These are phyloP conservation scores for Rhizophagus clarus DNA, from an alignment of 192 early-diverging fungal species.

Conservation along the genomic window DNA sequence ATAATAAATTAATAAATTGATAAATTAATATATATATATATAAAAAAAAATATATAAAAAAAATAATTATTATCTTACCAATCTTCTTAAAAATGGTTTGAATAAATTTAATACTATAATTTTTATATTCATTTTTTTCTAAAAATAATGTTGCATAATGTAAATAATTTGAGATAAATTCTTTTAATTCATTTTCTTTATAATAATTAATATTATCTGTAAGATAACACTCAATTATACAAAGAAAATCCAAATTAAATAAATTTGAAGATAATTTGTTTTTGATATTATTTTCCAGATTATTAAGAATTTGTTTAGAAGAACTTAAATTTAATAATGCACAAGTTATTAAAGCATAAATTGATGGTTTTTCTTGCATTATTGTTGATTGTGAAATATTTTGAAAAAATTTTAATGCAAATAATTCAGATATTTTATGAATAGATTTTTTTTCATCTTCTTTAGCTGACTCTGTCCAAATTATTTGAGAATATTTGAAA, in stretches of 20 bases:
- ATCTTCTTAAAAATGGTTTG: conserved; percentile 13
- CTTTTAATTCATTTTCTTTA: not conserved
- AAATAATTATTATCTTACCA: conserved; percentile 9
- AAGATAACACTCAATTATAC: conserved; percentile 23
- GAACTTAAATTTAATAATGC: conserved; percentile 7
- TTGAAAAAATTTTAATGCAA: conserved; percentile 29
- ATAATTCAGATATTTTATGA: conserved; percentile 15
- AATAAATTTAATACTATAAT: not conserved
- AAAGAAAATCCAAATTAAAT: conserved; percentile 31
- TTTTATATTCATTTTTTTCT: conserved; percentile 26
- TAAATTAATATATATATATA: not conserved
- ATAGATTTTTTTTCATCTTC: conserved; percentile 35
- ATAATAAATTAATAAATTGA: not conserved
- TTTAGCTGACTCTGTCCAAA: conserved; percentile 34
- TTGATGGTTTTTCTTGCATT: not conserved
- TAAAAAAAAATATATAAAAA: not conserved
- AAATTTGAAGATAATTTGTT: not conserved
- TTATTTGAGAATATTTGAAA: not conserved
- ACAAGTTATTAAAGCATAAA: not conserved
- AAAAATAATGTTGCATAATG: conserved; percentile 26
- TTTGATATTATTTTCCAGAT: not conserved
- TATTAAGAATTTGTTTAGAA: not conserved
- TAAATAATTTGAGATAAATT: conserved; percentile 25
- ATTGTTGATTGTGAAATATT: conserved; percentile 21
- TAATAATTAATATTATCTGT: not conserved